phyloP scores from a whole-genome alignment of 2,329 filamentous ascomycete species.

The Taxawa tesnikishii region DNA sequence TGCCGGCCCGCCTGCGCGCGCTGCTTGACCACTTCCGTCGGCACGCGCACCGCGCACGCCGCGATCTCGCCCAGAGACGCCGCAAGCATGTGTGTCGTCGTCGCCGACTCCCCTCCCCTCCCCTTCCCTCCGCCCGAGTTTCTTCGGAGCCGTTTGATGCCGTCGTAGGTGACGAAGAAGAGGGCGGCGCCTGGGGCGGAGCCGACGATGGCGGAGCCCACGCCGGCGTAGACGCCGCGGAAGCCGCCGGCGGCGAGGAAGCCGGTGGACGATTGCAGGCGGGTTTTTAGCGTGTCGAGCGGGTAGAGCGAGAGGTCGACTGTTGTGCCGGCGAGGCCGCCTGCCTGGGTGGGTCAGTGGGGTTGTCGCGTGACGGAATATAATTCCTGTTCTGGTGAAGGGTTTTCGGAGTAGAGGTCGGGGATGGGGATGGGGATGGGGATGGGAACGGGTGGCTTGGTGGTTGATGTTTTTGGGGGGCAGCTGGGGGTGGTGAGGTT shows the following conservation, averaged over 20 bases:
- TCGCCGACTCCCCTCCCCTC: too few species aligned
- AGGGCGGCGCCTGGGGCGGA: slow-evolving; percentile 88
- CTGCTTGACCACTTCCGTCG: slow-evolving; percentile 96
- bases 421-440: slow-evolving; percentile 1
- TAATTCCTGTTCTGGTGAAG: too few species aligned
- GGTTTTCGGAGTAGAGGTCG: too few species aligned
- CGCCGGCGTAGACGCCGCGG: slow-evolving; percentile 81
- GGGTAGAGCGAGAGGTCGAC: slow-evolving; percentile 96
- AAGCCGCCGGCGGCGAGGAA: slow-evolving; percentile 81
- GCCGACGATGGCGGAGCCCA: slow-evolving; percentile 79
- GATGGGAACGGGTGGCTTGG: not conserved
- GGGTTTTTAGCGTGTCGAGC: slow-evolving; percentile 97
- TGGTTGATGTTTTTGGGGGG: slow-evolving; percentile 1
- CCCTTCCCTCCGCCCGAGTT: slow-evolving; percentile 7
- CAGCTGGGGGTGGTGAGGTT: slow-evolving; percentile 1
- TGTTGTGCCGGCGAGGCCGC: slow-evolving; percentile 83
- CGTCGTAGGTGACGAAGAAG: slow-evolving; percentile 55
- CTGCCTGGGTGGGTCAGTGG: slow-evolving; percentile 43
- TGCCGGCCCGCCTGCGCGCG: slow-evolving; percentile 80
- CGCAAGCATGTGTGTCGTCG: slow-evolving; percentile 61
- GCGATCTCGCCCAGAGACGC: slow-evolving; percentile 81
- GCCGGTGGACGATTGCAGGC: slow-evolving; percentile 69
- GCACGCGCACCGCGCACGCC: slow-evolving; percentile 83
- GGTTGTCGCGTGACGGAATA: not conserved
- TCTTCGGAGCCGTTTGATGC: slow-evolving; percentile 11